These are phyloP conservation scores for Pontederia crassipes DNA, from an alignment of 176 grass and related monocot genomes.

Conservation along the genomic window DNA sequence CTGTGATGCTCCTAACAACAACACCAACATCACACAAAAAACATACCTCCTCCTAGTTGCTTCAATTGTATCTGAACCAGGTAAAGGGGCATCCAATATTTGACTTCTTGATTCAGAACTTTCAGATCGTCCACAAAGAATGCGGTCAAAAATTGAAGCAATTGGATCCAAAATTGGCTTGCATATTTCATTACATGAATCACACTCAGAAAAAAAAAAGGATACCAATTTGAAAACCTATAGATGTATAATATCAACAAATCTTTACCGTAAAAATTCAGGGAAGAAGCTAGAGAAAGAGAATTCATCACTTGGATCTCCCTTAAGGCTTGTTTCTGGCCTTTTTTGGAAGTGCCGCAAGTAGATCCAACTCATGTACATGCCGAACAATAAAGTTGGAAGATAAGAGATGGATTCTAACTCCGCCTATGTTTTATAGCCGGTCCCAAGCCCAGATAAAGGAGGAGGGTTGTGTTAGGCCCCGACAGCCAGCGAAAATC, in stretches of 20 bases:
- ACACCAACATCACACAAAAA: background rate
- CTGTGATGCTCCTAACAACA: background rate
- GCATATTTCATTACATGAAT: conserved; percentile 20
- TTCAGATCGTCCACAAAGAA: conserved; percentile 84
- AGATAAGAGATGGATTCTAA: conserved; percentile 68
- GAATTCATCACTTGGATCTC: conserved; percentile 94
- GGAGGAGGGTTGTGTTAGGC: no score
- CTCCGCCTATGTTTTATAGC: no score
- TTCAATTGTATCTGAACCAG: conserved; percentile 80
- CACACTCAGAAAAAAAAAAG: conserved; percentile 3
- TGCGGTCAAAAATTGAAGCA: conserved; percentile 68
- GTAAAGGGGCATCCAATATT: conserved; percentile 54
- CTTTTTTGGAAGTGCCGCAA: conserved; percentile 91
- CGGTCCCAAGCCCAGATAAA: no score
- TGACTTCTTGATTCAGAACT: conserved; percentile 52
- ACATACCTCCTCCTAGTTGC: conserved; percentile 77
- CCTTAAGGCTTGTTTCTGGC: conserved; percentile 78
- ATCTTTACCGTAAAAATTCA: conserved; percentile 59
- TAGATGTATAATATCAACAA: background rate
- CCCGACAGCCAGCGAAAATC: no score
- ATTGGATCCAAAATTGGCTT: conserved; percentile 76
- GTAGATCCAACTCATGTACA: conserved; percentile 97
- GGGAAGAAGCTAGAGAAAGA: conserved; percentile 96
- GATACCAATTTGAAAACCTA: background rate
- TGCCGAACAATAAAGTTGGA: conserved; percentile 77